phyloP scores from a whole-genome alignment of 257 asterid species.

The Solanum appendiculatum region DNA sequence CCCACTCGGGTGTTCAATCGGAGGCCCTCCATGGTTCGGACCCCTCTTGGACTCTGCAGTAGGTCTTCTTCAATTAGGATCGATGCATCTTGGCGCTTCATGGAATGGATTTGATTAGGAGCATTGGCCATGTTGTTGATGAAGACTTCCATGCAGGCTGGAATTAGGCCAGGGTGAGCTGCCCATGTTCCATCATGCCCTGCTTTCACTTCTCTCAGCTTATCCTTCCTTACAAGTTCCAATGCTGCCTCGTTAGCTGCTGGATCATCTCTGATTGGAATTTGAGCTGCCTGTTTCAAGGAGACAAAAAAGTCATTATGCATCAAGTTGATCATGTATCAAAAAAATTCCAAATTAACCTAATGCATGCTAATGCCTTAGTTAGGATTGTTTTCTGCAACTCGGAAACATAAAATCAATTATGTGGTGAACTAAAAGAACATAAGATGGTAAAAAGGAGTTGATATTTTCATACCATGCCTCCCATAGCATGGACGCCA shows the following conservation, averaged over 20 bases:
- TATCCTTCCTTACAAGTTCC: slow-evolving; percentile 73
- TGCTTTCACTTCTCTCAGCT: slow-evolving; percentile 69
- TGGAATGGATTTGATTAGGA: slow-evolving; percentile 57
- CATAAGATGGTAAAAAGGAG: neutral
- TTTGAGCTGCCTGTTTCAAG: slow-evolving; percentile 80
- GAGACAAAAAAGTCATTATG: neutral
- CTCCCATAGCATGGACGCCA: slow-evolving; percentile 97
- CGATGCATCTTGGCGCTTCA: slow-evolving; percentile 54
- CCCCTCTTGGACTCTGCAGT: slow-evolving; percentile 62
- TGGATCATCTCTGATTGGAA: slow-evolving; percentile 77
- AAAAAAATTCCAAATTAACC: neutral
- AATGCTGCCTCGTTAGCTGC: slow-evolving; percentile 78
- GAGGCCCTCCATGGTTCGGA: slow-evolving; percentile 83
- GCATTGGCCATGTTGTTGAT: slow-evolving; percentile 38
- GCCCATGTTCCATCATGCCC: slow-evolving; percentile 99
- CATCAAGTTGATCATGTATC: neutral
- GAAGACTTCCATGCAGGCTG: slow-evolving; percentile 58
- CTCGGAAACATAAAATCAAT: neutral
- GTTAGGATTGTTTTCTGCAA: neutral
- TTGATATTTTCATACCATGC: slow-evolving; percentile 42
- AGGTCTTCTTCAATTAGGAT: slow-evolving; percentile 52
- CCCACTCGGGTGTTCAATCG: slow-evolving; percentile 88
- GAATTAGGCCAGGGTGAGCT: slow-evolving; percentile 96
- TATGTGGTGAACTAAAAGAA: neutral
- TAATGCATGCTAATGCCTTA: neutral